phyloP scores from a whole-genome alignment of 2,329 filamentous ascomycete species.

The Colletotrichum shisoi region DNA sequence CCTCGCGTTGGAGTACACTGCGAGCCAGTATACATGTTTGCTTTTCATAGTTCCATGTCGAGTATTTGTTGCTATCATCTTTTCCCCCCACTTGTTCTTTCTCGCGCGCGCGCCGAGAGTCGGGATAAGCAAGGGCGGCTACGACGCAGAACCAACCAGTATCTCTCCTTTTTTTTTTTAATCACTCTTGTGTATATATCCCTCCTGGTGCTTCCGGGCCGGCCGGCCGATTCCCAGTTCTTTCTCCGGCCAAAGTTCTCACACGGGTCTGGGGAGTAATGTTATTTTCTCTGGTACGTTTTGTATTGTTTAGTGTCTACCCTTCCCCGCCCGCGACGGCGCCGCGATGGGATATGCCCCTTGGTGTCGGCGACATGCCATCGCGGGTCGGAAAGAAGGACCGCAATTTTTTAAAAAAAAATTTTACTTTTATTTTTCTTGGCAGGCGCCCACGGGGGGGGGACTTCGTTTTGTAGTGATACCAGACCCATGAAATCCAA shows the following conservation, averaged over 20 bases:
- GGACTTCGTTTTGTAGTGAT: not conserved
- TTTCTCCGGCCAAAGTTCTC: slow-evolving; percentile 16
- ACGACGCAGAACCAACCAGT: not conserved
- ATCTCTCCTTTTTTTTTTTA: not conserved
- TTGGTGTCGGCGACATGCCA: not conserved
- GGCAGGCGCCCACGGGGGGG: not conserved
- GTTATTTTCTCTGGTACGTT: slow-evolving; percentile 17
- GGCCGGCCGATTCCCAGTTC: not conserved
- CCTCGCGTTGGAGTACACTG: slow-evolving; percentile 12
- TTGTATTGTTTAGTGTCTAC: not conserved
- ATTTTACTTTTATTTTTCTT: no score
- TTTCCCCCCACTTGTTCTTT: no score
- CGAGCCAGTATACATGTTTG: slow-evolving; percentile 21
- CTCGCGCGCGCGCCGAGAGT: slow-evolving; percentile 16
- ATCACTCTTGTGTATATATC: slow-evolving; percentile 22
- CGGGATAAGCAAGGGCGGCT: slow-evolving; percentile 19
- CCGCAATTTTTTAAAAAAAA: not conserved
- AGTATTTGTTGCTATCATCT: not conserved
- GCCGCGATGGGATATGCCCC: not conserved
- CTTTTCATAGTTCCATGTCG: slow-evolving; percentile 6
- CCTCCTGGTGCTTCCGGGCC: not conserved
- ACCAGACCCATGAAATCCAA: not conserved
- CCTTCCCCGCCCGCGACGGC: not conserved
- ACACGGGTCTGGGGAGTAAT: slow-evolving; percentile 32
- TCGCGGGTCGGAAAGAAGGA: not conserved